Evolutionary conservation across 345 rosid species (phyloP).

Genomic region (Ricinus communis): DNA sequence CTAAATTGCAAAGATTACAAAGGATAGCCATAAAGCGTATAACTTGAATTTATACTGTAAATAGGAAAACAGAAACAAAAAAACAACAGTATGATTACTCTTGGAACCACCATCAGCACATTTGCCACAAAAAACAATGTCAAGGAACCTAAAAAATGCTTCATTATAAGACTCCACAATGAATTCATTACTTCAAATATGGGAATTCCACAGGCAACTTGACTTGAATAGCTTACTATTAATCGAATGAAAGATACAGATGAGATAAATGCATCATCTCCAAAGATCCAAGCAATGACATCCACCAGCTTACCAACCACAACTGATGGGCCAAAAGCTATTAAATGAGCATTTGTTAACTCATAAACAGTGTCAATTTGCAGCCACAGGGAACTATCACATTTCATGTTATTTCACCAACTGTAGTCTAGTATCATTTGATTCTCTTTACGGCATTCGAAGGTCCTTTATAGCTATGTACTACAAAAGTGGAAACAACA

Average conservation of each 20-base stretch:
- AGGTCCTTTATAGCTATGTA: too few relatives aligned
- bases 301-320: background rate
- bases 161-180: background rate
- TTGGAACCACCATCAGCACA: background rate
- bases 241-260: background rate
- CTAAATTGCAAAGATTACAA: background rate
- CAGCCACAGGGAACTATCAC: background rate
- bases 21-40: too few relatives aligned
- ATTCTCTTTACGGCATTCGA: too few relatives aligned
- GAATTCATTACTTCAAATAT: too few relatives aligned
- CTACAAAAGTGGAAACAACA: background rate
- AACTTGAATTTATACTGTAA: background rate
- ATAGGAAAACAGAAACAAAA: background rate
- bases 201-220: too few relatives aligned
- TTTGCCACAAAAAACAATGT: background rate
- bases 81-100: background rate
- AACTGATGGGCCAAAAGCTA: background rate
- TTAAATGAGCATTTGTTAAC: background rate
- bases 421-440: too few relatives aligned
- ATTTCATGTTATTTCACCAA: too few relatives aligned
- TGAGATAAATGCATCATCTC: background rate
- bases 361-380: background rate
- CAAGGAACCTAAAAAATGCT: background rate
- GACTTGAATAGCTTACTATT: too few relatives aligned
- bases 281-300: background rate